Evolutionary conservation across 1,284 basidiomycete species (phyloP), one percentile per base, ranked within the genome.

Genomic region (Gymnopus androsaceus): DNA sequence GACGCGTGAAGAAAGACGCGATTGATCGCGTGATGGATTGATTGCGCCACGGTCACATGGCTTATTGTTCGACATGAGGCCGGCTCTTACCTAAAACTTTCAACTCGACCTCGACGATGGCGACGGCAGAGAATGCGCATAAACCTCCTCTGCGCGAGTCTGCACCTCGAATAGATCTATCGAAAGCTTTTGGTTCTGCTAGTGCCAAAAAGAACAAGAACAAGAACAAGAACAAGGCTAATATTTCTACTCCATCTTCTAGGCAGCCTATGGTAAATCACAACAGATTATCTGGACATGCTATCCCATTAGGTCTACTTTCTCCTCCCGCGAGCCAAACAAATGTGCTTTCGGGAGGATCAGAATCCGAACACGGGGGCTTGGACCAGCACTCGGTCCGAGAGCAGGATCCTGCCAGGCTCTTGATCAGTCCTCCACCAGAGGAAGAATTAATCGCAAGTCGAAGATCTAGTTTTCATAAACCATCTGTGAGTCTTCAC

Each of bases 381-480:
- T 56, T 27, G 33, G 45, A 44, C 41, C 42, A 28, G 11, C 15
- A 17, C 28, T 40, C 17, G 1, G 44, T 47, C 8, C 19, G 15
- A 15, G 46, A 15, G n/a, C 12, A 51, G 36, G 66, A 67, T 49
- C 46, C 64, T 9, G 58, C 63, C 7, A 59, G 66, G 50, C 74
- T 71, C 62, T 63, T 79, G 9, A 78, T 78, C 51, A 78, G 76
- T 54, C 76, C 76, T 2, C 77, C 77, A 4, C 77, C 77, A n/a
- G 77, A 79, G 56, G 75, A 77, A 56, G 62, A 63, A 9, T 61
- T 27, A 21, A 54, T 28, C 14, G 14, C 34, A 15, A 49, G 42
- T 19, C 42, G 51, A 23, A 48, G 53, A 41, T 42, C 50, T 37
- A 56, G 58, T 42, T 40, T 52, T n/a, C 27, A 47, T 42, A 41